Percentiles rank a stretch among this genome's conserved stretches.
phyloP scores from a whole-genome alignment of 164 flowering plant genomes.

The Platanus orientalis region DNA sequence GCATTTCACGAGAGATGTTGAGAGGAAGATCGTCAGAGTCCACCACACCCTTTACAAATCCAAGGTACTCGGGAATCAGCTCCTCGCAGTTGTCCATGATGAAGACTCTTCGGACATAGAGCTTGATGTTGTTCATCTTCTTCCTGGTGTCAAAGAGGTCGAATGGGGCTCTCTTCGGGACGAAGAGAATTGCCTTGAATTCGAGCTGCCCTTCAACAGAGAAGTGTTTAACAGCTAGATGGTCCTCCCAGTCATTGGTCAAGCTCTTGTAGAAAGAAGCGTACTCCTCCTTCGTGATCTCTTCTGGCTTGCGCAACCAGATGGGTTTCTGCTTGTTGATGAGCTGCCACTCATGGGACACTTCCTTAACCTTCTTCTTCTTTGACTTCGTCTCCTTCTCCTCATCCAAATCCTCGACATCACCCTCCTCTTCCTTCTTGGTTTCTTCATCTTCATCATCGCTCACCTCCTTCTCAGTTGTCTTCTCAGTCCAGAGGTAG shows the following conservation, averaged over 20 bases:
- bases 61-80: slow-evolving; percentile 67
- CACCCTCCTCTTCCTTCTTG: slow-evolving; percentile 64
- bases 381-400: slow-evolving; percentile 43
- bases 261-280: slow-evolving; percentile 75
- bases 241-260: slow-evolving; percentile 75
- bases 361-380: slow-evolving; percentile 79
- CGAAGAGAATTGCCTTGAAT: slow-evolving; percentile 67
- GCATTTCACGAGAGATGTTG: slow-evolving; percentile 74
- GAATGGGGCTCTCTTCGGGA: slow-evolving; percentile 64
- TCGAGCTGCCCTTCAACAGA: slow-evolving; percentile 76
- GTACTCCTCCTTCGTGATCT: slow-evolving; percentile 66
- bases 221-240: slow-evolving; percentile 68
- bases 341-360: slow-evolving; percentile 65
- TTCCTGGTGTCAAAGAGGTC: slow-evolving; percentile 66
- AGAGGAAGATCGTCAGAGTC: slow-evolving; percentile 76
- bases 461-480: slow-evolving; percentile 58
- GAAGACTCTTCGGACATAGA: slow-evolving; percentile 68
- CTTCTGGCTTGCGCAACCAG: slow-evolving; percentile 75
- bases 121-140: slow-evolving; percentile 79
- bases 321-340: slow-evolving; percentile 78
- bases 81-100: slow-evolving; percentile 82
- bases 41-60: slow-evolving; percentile 66
- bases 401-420: slow-evolving; percentile 57
- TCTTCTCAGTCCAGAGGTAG: slow-evolving; percentile 61
- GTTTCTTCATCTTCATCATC: slow-evolving; percentile 64